These are phyloP conservation scores for Lactarius hengduanensis DNA, from an alignment of 768 basidiomycete species.

Conservation along the genomic window DNA sequence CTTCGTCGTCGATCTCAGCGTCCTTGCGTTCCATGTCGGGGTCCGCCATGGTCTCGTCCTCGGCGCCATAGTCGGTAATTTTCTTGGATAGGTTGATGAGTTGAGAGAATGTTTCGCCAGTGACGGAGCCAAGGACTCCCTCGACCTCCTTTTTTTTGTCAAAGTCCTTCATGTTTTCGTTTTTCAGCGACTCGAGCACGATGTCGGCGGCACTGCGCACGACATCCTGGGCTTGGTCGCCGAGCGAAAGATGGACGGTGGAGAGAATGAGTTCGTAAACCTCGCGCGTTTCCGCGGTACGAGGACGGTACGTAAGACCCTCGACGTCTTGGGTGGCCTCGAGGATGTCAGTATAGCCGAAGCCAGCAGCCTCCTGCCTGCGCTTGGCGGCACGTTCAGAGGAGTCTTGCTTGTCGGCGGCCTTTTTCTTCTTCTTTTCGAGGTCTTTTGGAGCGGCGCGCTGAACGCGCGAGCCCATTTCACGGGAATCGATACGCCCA, in stretches of 20 bases:
- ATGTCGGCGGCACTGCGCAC: constrained; percentile 94
- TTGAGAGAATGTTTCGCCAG: constrained; percentile 77
- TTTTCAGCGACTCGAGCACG: constrained; percentile 85
- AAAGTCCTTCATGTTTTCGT: constrained; percentile 87
- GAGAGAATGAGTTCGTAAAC: constrained; percentile 91
- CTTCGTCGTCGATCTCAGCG: constrained; percentile 91
- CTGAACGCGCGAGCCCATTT: constrained; percentile 92
- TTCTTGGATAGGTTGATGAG: constrained; percentile 86
- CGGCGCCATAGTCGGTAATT: constrained; percentile 91
- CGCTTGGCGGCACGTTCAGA: constrained; percentile 59
- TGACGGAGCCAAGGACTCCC: constrained; percentile 63
- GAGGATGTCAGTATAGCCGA: constrained; percentile 88
- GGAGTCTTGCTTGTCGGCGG: constrained; percentile 55
- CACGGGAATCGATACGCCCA: constrained; percentile 82
- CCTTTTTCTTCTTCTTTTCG: constrained; percentile 93
- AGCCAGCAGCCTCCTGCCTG: constrained; percentile 60
- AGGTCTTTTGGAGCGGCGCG: constrained; percentile 83
- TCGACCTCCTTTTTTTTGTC: constrained; percentile 97
- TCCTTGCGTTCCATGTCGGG: constrained; percentile 80
- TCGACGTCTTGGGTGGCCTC: constrained; percentile 93
- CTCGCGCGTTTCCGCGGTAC: constrained; percentile 91
- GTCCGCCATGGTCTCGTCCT: constrained; percentile 77
- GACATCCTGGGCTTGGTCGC: constrained; percentile 95
- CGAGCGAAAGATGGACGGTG: constrained; percentile 76
- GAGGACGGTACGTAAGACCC: constrained; percentile 87